Conservation (phyloP, 768 basidiomycete genomes). For the Gloeostereum incarnatum region DNA sequence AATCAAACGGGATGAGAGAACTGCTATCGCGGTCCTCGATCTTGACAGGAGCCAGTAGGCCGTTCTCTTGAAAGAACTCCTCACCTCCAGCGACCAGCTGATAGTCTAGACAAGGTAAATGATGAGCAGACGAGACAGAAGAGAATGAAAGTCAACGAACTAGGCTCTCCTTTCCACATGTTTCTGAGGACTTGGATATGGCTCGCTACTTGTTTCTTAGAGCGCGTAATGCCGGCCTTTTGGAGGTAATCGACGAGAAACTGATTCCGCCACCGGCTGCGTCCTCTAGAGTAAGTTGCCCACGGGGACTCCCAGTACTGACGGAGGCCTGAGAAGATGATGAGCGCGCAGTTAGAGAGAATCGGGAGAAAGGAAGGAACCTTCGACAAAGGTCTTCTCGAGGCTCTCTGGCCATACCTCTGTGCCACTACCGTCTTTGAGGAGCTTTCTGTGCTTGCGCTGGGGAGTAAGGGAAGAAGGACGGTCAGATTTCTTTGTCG, state of each 20-base stretch:
- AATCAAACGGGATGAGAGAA: constrained; percentile 34
- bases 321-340: constrained; percentile 42
- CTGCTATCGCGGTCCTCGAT: constrained; percentile 41
- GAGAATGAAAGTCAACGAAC: constrained; percentile 23
- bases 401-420: constrained; percentile 81
- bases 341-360: constrained; percentile 3
- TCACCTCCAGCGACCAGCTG: constrained; percentile 77
- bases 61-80: constrained; percentile 47
- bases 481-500: too few relatives aligned
- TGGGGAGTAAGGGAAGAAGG: constrained; percentile 58
- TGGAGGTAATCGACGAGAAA: constrained; percentile 77
- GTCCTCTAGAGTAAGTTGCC: constrained; percentile 70
- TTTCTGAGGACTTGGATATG: constrained; percentile 79
- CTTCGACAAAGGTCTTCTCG: constrained; percentile 72
- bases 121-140: constrained; percentile 10
- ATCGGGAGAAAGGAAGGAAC: constrained; percentile 20
- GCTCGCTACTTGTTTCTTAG: constrained; percentile 87
- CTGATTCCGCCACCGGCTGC: constrained; percentile 77
- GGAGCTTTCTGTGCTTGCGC: constrained; percentile 75
- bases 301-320: constrained; percentile 78
- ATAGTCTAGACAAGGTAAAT: constrained; percentile 38
- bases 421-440: constrained; percentile 67
- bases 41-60: constrained; percentile 43
- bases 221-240: constrained; percentile 56
- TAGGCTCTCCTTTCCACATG: constrained; percentile 83